Percentiles rank a stretch among this genome's conserved stretches.
phyloP scores from a whole-genome alignment of 73 alveolate species.

The Halteria grandinella region DNA sequence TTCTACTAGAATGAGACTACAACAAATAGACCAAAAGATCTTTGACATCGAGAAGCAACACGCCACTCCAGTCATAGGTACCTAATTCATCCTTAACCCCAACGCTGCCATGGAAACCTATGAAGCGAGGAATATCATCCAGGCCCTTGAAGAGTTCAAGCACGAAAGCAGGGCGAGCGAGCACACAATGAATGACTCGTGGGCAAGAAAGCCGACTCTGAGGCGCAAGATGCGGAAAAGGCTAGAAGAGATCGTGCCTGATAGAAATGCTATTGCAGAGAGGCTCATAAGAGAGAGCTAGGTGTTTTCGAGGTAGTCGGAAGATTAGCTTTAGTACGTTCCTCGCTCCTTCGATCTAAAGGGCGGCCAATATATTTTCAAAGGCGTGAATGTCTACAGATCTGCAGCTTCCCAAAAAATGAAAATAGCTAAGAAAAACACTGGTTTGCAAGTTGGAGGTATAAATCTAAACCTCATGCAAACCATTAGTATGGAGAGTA shows the following conservation, averaged over 20 bases:
- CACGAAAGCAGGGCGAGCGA: constrained; percentile 45
- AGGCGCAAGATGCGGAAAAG: constrained; percentile 34
- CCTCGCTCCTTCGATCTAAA: constrained; percentile 19
- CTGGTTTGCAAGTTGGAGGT: too few relatives aligned
- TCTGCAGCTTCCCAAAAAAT: constrained; percentile 11
- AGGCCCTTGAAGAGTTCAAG: constrained; percentile 32
- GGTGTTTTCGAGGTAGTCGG: not conserved
- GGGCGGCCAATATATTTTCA: not conserved
- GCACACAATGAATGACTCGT: constrained; percentile 34
- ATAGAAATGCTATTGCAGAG: constrained; percentile 8
- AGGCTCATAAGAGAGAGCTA: constrained; percentile 6
- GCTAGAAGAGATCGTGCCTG: constrained; percentile 34
- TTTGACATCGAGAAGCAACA: constrained; percentile 20
- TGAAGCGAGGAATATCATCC: constrained; percentile 42
- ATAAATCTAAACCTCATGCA: too few relatives aligned
- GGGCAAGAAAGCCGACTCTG: constrained; percentile 45
- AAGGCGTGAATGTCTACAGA: constrained; percentile 19
- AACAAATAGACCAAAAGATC: constrained; percentile 8
- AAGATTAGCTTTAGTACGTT: constrained; percentile 5
- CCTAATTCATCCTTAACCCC: constrained; percentile 41
- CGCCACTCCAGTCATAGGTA: constrained; percentile 32
- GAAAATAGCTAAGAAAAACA: too few relatives aligned
- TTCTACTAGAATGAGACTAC: constrained; percentile 8
- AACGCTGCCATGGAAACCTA: not conserved
- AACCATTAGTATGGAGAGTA: not conserved